Evolutionary conservation across 805 yeast genomes (phyloP), one percentile per base, ranked within the genome.

Genomic region (Kodamaea leandrae): DNA sequence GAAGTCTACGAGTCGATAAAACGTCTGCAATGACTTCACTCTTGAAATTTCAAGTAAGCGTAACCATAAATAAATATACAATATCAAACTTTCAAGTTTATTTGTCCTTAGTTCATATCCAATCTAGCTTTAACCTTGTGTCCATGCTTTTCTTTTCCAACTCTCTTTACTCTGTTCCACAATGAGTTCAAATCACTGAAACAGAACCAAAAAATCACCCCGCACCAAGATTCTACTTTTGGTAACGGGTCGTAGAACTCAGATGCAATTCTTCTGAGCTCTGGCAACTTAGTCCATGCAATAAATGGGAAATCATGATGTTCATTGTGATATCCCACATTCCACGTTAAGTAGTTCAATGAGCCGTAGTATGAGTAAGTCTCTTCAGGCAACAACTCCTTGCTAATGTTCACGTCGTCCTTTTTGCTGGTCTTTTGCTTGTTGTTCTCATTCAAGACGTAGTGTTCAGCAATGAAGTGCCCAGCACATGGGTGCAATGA

Each of bases 301-400:
- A 89, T 76, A 58, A 82, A 89, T 1, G 97, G 97, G 72, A 89
- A 89, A 64, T 89, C 97, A 58, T 89, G 97, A 61, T 89, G 97
- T 62, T 89, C 97, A 54, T 86, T 88, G 62, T 89, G 97, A 58
- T 86, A 80, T 2, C 97, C 97, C 6, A 88, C 96, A 53, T 89
- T 89, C 91, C 95, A 89, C 1, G 93, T 86, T 48, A 90, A 64
- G 28, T 72, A 44, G 56, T 89, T 89, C 50, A 89, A 71, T 18
- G 78, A 64, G 0, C 97, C 97, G 54, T 89, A 89, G 64, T 89
- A 89, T 6, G 95, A 84, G 57, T 82, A 89, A 0, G 97, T 89
- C 58, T 89, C 97, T 6, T 77, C 66, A 0, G 91, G 90, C 18
- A 64, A 50, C 19, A 63, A 48, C 4, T 58, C 65, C 21, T 48